phyloP scores from a whole-genome alignment of 495 filamentous ascomycete genomes.

The Hypoxylon perforatum region DNA sequence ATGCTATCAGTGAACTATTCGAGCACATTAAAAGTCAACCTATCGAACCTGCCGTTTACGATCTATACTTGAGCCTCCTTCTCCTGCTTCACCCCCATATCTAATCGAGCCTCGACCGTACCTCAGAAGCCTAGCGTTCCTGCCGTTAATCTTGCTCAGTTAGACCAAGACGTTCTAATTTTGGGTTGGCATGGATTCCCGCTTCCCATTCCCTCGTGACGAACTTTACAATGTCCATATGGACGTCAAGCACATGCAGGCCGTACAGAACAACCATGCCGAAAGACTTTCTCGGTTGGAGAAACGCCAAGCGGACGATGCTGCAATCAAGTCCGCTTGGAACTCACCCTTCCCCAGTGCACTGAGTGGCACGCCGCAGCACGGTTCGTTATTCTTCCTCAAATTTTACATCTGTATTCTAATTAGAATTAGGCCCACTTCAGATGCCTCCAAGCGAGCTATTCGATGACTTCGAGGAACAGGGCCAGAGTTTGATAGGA shows the following conservation, averaged over 20 bases:
- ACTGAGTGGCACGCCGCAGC: constrained; percentile 79
- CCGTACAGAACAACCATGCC: constrained; percentile 80
- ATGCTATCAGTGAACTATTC: constrained; percentile 40
- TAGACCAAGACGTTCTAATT: constrained; percentile 26
- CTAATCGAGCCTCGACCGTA: neutral
- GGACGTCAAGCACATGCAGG: constrained; percentile 85
- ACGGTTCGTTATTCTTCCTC: constrained; percentile 67
- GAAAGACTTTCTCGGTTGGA: constrained; percentile 83
- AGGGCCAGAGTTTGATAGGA: constrained; percentile 74
- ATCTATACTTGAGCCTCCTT: constrained; percentile 11
- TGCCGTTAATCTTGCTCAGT: constrained; percentile 20
- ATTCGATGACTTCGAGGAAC: constrained; percentile 85
- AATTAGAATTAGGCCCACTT: constrained; percentile 68
- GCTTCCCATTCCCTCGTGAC: constrained; percentile 65
- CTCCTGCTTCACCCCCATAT: neutral
- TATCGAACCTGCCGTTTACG: constrained; percentile 15
- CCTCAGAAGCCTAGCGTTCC: constrained; percentile 2
- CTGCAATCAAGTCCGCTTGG: constrained; percentile 86
- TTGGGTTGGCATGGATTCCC: constrained; percentile 65
- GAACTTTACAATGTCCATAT: constrained; percentile 89
- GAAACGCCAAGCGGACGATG: constrained; percentile 82
- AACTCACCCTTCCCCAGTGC: constrained; percentile 85
- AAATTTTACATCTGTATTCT: constrained; percentile 28
- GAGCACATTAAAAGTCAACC: constrained; percentile 19
- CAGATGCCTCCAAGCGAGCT: constrained; percentile 77